A percentile compares a stretch with the other conserved stretches of the same genome.
Evolutionary conservation across 2,329 filamentous ascomycete species (phyloP).

Genomic region (Fusarium brachygibbosum): DNA sequence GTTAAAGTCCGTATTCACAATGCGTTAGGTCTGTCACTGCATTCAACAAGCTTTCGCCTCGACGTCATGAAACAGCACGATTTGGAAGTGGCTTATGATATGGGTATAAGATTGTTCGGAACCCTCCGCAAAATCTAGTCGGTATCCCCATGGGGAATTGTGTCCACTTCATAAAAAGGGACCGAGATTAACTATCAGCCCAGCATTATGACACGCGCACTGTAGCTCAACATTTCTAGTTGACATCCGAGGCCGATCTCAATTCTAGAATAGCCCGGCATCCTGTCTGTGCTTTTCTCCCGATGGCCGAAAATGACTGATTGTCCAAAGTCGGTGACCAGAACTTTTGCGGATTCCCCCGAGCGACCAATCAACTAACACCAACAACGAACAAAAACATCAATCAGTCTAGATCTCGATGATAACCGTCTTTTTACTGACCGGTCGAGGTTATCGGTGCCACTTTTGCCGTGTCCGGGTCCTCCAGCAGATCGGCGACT

Average conservation of each 20-base stretch:
- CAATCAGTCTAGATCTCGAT: slow-evolving; percentile 1
- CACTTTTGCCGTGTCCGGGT: slow-evolving; percentile 5
- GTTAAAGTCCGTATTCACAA: rapidly evolving
- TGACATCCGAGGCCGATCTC: neutral
- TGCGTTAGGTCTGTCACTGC: rapidly evolving
- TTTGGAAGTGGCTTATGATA: neutral
- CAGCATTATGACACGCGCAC: neutral
- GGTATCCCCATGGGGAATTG: neutral
- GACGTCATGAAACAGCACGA: neutral
- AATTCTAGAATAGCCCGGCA: neutral
- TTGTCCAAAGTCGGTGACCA: neutral
- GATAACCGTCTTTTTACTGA: neutral
- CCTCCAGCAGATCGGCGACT: slow-evolving; percentile 22
- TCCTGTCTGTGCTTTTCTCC: neutral
- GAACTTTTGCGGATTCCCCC: neutral
- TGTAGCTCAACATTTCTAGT: neutral
- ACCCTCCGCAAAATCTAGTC: too few relatives aligned
- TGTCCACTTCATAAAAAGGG: neutral
- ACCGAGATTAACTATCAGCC: too few relatives aligned
- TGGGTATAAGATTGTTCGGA: neutral
- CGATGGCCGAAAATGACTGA: neutral
- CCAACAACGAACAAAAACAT: neutral
- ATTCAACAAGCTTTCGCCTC: too few relatives aligned
- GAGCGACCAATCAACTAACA: neutral
- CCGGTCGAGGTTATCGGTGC: slow-evolving; percentile 18